Evolutionary conservation across 257 asterid genomes (phyloP).

Genomic region (Scutellaria barbata): DNA sequence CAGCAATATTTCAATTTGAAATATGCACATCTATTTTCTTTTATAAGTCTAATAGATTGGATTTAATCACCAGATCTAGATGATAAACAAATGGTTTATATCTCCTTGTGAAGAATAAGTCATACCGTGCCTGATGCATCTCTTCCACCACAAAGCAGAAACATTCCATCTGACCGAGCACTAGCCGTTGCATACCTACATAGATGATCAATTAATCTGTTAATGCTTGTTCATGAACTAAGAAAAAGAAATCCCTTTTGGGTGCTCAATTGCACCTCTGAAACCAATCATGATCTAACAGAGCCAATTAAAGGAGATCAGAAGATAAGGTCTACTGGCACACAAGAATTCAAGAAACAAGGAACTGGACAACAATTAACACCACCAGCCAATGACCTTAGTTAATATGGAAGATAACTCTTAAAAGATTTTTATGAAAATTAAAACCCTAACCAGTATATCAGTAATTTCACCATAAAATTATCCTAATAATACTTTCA

Average conservation of each 20-base stretch:
- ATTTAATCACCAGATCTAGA: conserved; percentile 14
- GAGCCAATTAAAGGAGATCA: conserved; percentile 32
- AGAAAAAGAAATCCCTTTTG: conserved; percentile 1
- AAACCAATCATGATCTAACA: conserved; percentile 18
- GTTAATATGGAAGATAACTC: conserved; percentile 25
- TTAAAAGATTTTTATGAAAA: not conserved
- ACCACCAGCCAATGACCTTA: conserved; percentile 12
- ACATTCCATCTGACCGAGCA: conserved; percentile 99
- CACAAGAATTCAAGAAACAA: not conserved
- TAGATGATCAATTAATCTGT: conserved; percentile 28
- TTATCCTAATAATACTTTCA: not conserved
- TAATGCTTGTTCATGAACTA: conserved; percentile 20
- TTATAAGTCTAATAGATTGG: conserved; percentile 30
- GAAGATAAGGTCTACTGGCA: conserved; percentile 19
- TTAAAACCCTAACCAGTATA: conserved; percentile 18
- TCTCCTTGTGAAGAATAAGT: conserved; percentile 34
- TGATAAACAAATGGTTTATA: conserved; percentile 21
- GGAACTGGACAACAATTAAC: not conserved
- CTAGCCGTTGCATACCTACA: conserved; percentile 99
- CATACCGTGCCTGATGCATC: conserved; percentile 92
- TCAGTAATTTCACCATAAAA: conserved; percentile 12
- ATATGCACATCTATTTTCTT: conserved; percentile 10
- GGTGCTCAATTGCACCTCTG: conserved; percentile 2
- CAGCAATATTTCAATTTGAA: conserved; percentile 27
- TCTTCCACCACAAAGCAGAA: conserved; percentile 99